A percentile compares a stretch with the other conserved stretches of the same genome.
Conservation (phyloP, 495 filamentous ascomycete genomes). For the Aspergillus incahuasiensis region DNA sequence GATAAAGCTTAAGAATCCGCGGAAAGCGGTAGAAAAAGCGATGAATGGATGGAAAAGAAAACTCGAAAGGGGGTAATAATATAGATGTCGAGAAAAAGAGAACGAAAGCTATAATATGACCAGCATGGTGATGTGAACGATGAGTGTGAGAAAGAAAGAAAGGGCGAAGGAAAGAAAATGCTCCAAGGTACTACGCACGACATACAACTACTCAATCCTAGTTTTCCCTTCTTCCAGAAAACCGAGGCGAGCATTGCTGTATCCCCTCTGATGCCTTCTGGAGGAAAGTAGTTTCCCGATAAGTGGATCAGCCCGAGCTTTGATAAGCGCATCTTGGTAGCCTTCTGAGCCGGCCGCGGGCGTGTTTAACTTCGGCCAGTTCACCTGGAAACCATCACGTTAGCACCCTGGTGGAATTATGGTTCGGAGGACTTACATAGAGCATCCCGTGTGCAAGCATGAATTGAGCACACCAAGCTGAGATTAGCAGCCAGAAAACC, state of each 20-base stretch:
- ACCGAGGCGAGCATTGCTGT: slow-evolving; percentile 70
- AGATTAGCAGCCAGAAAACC: slow-evolving; percentile 66
- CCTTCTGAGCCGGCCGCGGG: slow-evolving; percentile 79
- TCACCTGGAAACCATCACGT: slow-evolving; percentile 58
- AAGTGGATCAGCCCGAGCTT: slow-evolving; percentile 69
- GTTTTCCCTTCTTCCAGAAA: slow-evolving; percentile 95
- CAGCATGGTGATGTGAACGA: slow-evolving; percentile 4
- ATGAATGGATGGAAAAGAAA: neutral
- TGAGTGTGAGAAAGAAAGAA: neutral
- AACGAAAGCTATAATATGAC: slow-evolving; percentile 8
- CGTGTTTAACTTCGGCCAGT: slow-evolving; percentile 94
- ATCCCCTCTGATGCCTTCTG: slow-evolving; percentile 64
- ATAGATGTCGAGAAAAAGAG: slow-evolving; percentile 11
- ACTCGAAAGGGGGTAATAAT: neutral
- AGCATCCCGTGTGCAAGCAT: slow-evolving; percentile 80
- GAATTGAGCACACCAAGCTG: slow-evolving; percentile 66
- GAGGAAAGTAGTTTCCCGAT: slow-evolving; percentile 64
- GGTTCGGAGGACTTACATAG: slow-evolving; percentile 60
- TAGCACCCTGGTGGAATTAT: neutral
- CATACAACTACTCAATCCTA: slow-evolving; percentile 68
- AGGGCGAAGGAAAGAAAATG: neutral
- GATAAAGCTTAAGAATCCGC: neutral
- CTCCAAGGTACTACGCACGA: neutral
- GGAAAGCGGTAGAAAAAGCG: neutral
- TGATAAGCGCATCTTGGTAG: slow-evolving; percentile 77